These are phyloP conservation scores for Boletus fagicola DNA, from an alignment of 768 basidiomycete species.

Conservation along the genomic window DNA sequence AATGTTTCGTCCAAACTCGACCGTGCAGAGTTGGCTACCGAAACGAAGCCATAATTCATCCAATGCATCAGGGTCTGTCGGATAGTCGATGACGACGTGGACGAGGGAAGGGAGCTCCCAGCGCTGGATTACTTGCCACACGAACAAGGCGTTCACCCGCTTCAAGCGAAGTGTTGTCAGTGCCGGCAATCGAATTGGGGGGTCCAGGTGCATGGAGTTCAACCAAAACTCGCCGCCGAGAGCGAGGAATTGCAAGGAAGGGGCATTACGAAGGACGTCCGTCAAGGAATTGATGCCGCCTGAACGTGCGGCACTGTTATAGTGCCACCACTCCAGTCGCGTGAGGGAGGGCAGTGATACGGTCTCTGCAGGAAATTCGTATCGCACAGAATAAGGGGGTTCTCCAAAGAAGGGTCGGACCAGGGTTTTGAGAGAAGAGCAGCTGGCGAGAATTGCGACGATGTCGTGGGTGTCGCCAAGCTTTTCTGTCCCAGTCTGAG, in stretches of 20 bases:
- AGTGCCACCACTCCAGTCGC: constrained; percentile 70
- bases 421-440: constrained; percentile 52
- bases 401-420: constrained; percentile 42
- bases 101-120: constrained; percentile 57
- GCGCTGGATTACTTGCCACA: constrained; percentile 41
- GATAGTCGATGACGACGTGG: constrained; percentile 52
- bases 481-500: constrained; percentile 44
- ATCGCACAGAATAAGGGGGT: constrained; percentile 35
- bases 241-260: constrained; percentile 57
- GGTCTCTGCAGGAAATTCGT: constrained; percentile 51
- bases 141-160: constrained; percentile 47
- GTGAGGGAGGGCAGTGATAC: constrained; percentile 50
- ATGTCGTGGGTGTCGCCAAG: constrained; percentile 33
- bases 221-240: constrained; percentile 46
- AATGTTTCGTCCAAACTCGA: constrained; percentile 59
- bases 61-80: constrained; percentile 37
- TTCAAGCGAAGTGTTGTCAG: constrained; percentile 55
- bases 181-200: constrained; percentile 39
- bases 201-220: constrained; percentile 16
- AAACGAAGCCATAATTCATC: constrained; percentile 48
- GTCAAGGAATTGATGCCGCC: constrained; percentile 65
- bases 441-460: constrained; percentile 48
- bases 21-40: constrained; percentile 47
- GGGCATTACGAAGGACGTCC: constrained; percentile 49
- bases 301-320: constrained; percentile 51